Evolutionary conservation across 192 early-diverging fungal species (phyloP).

Genomic region (Linnemannia schmuckeri): DNA sequence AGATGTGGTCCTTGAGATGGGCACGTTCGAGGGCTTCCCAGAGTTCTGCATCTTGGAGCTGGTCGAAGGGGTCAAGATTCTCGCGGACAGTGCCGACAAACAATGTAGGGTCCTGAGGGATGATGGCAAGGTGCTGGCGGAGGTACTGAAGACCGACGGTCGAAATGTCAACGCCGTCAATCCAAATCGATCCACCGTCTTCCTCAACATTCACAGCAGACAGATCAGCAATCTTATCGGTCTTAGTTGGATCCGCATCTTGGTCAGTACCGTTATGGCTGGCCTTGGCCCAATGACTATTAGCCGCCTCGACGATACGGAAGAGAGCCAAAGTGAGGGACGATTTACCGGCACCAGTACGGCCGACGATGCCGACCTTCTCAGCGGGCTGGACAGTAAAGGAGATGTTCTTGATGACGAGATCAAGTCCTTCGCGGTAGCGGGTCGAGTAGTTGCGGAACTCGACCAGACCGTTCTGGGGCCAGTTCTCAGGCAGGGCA

Average conservation of each 20-base stretch:
- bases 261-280: constrained; percentile 50
- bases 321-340: constrained; percentile 67
- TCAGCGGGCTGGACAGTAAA: constrained; percentile 54
- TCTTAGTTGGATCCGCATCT: constrained; percentile 24
- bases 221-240: constrained; percentile 19
- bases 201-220: constrained; percentile 12
- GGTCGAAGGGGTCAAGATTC: constrained; percentile 72
- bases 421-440: constrained; percentile 84
- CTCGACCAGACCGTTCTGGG: constrained; percentile 77
- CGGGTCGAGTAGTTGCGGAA: constrained; percentile 85
- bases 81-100: constrained; percentile 73
- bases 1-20: constrained; percentile 78
- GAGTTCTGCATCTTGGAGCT: constrained; percentile 66
- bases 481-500: constrained; percentile 77
- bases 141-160: constrained; percentile 70
- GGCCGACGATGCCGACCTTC: constrained; percentile 86
- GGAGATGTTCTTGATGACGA: constrained; percentile 82
- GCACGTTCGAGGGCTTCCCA: constrained; percentile 81
- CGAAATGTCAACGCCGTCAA: constrained; percentile 76
- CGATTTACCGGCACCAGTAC: constrained; percentile 67
- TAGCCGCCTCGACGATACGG: constrained; percentile 63
- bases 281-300: constrained; percentile 64
- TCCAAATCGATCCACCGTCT: constrained; percentile 61
- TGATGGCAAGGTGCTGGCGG: constrained; percentile 77
- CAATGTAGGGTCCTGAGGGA: constrained; percentile 83